Evolutionary conservation across 2,329 filamentous ascomycete genomes (phyloP).

Genomic region (Cadophora luteo-olivacea): DNA sequence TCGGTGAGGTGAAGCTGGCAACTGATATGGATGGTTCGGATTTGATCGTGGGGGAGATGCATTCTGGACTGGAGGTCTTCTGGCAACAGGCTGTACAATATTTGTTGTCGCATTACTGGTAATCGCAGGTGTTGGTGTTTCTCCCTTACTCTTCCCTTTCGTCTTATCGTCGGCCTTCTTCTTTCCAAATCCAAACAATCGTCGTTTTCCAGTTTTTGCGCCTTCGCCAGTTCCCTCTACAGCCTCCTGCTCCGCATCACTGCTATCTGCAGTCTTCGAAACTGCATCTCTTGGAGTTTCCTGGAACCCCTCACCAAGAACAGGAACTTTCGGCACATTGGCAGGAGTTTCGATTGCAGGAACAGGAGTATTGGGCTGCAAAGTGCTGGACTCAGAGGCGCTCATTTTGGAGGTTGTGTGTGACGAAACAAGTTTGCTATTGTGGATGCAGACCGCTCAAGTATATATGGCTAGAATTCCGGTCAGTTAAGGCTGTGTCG

Average conservation of each 20-base stretch:
- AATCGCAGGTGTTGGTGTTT: slow-evolving; percentile 35
- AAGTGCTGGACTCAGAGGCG: slow-evolving; percentile 40
- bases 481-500: slow-evolving; percentile 31
- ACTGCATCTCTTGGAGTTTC: slow-evolving; percentile 34
- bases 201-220: slow-evolving; percentile 58
- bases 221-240: slow-evolving; percentile 44
- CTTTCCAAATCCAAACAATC: slow-evolving; percentile 67
- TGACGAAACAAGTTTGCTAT: background rate
- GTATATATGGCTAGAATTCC: slow-evolving; percentile 27
- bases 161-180: slow-evolving; percentile 61
- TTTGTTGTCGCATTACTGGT: slow-evolving; percentile 34
- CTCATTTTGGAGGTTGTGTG: slow-evolving; percentile 39
- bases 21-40: slow-evolving; percentile 48
- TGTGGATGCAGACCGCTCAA: slow-evolving; percentile 16
- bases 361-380: slow-evolving; percentile 40
- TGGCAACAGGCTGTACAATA: slow-evolving; percentile 38
- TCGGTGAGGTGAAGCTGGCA: slow-evolving; percentile 67
- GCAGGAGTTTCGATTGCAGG: slow-evolving; percentile 32
- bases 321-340: slow-evolving; percentile 40
- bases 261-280: slow-evolving; percentile 37
- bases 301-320: slow-evolving; percentile 46
- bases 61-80: slow-evolving; percentile 46
- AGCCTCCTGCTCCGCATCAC: slow-evolving; percentile 38
- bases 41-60: slow-evolving; percentile 52
- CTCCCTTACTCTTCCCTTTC: slow-evolving; percentile 48